Evolutionary conservation across 2,329 filamentous ascomycete genomes (phyloP).

Genomic region (Trichoderma lentiforme): DNA sequence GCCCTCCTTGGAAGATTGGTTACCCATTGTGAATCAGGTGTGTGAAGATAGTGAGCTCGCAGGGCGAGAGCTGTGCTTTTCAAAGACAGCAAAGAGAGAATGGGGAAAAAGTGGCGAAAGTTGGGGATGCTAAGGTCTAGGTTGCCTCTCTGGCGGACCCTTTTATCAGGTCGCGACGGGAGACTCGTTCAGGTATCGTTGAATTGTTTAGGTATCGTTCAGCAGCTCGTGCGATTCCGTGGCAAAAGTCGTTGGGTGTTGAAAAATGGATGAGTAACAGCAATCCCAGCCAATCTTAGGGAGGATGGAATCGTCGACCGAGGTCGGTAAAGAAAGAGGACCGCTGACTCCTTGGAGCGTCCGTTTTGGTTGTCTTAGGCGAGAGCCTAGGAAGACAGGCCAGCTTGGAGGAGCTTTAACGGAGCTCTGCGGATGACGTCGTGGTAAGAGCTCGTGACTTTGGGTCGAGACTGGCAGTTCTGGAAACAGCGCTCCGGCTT

Average conservation of each 20-base stretch:
- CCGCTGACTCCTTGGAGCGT: constrained; percentile 45
- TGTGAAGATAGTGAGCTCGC: constrained; percentile 15
- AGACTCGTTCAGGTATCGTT: background rate
- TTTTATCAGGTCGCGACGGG: constrained; percentile 16
- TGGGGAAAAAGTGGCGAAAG: constrained; percentile 23
- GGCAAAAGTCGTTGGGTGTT: background rate
- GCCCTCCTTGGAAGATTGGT: constrained; percentile 65
- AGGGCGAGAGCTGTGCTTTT: background rate
- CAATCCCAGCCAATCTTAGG: constrained; percentile 37
- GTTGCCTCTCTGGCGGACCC: constrained; percentile 24
- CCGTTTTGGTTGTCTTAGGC: constrained; percentile 46
- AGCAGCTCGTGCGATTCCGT: background rate
- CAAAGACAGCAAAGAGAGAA: background rate
- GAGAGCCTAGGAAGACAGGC: constrained; percentile 25
- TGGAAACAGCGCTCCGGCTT: constrained; percentile 17
- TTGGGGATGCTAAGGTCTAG: constrained; percentile 10
- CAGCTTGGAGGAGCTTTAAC: constrained; percentile 24
- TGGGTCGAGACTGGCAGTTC: constrained; percentile 19
- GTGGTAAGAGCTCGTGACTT: constrained; percentile 19
- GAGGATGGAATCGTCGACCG: constrained; percentile 52
- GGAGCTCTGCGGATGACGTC: constrained; percentile 23
- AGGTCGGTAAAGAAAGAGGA: constrained; percentile 48
- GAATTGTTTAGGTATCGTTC: background rate
- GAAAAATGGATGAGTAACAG: background rate
- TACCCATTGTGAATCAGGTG: constrained; percentile 58